Percentiles rank a stretch among this genome's conserved stretches.
phyloP scores from a whole-genome alignment of 1,284 basidiomycete genomes.

The Ustilago vetiveriae region DNA sequence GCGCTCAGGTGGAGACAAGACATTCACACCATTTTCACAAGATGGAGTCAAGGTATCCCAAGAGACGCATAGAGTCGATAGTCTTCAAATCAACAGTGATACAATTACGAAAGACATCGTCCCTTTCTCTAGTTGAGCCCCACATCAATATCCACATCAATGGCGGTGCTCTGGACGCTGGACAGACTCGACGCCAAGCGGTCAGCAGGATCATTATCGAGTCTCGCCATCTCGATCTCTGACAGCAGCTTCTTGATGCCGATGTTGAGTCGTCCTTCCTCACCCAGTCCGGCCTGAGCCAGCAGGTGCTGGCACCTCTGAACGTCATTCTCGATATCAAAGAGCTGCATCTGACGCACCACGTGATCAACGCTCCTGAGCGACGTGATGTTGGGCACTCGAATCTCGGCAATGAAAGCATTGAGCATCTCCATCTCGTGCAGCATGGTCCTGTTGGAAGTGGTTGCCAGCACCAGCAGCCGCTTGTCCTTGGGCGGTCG shows the following conservation, averaged over 20 bases:
- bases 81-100: no score
- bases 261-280: conserved; percentile 74
- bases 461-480: conserved; percentile 89
- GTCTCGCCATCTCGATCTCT: conserved; percentile 93
- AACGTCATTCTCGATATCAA: conserved; percentile 73
- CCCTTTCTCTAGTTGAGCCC: conserved; percentile 49
- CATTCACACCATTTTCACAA: conserved; percentile 29
- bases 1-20: conserved; percentile 54
- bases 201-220: conserved; percentile 72
- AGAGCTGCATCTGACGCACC: conserved; percentile 84
- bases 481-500: conserved; percentile 95
- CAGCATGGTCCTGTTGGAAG: conserved; percentile 86
- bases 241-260: conserved; percentile 90
- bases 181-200: conserved; percentile 66
- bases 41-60: conserved; percentile 18
- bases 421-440: conserved; percentile 89
- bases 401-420: conserved; percentile 87
- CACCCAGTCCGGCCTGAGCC: conserved; percentile 78
- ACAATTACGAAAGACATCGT: no score
- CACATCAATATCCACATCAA: conserved; percentile 48
- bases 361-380: conserved; percentile 80
- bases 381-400: conserved; percentile 82
- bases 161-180: conserved; percentile 31
- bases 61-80: not conserved
- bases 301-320: conserved; percentile 76